These are phyloP conservation scores for Tricladium varicosporioides DNA, from an alignment of 2,329 filamentous ascomycete genomes.

Conservation along the genomic window DNA sequence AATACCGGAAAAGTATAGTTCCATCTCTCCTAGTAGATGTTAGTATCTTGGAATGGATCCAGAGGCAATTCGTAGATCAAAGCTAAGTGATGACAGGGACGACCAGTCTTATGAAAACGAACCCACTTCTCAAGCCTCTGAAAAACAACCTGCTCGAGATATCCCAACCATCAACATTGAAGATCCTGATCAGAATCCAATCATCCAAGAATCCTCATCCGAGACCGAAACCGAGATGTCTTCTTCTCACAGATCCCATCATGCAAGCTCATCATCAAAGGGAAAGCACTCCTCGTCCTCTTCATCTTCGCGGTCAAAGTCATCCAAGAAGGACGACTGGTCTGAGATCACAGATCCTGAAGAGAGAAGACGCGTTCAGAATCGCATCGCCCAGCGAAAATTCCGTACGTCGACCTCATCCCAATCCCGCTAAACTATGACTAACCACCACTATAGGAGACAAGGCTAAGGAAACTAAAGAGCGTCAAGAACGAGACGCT, in stretches of 20 bases:
- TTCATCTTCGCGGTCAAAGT: conserved; percentile 39
- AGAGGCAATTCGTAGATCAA: background rate
- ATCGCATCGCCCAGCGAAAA: conserved; percentile 72
- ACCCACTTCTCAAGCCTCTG: conserved; percentile 8
- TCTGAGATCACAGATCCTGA: conserved; percentile 66
- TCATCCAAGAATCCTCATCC: conserved; percentile 19
- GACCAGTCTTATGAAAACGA: conserved; percentile 22
- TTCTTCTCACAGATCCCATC: conserved; percentile 29
- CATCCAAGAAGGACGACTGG: conserved; percentile 59
- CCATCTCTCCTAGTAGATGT: conserved; percentile 26
- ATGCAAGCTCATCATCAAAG: conserved; percentile 24
- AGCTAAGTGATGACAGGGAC: conserved; percentile 25
- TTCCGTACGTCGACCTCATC: conserved; percentile 56
- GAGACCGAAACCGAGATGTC: conserved; percentile 31
- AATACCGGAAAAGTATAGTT: conserved; percentile 1
- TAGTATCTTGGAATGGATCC: conserved; percentile 7
- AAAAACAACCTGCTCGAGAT: conserved; percentile 15
- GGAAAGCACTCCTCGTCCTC: conserved; percentile 20
- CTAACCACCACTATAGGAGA: conserved; percentile 51
- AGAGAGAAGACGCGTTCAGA: conserved; percentile 72
- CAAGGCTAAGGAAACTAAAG: conserved; percentile 66
- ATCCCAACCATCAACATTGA: conserved; percentile 27
- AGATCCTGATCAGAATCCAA: conserved; percentile 24
- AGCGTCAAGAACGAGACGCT: conserved; percentile 60
- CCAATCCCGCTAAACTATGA: too few relatives aligned